phyloP scores from a whole-genome alignment of 495 filamentous ascomycete species.

The Aspergillus baeticus region DNA sequence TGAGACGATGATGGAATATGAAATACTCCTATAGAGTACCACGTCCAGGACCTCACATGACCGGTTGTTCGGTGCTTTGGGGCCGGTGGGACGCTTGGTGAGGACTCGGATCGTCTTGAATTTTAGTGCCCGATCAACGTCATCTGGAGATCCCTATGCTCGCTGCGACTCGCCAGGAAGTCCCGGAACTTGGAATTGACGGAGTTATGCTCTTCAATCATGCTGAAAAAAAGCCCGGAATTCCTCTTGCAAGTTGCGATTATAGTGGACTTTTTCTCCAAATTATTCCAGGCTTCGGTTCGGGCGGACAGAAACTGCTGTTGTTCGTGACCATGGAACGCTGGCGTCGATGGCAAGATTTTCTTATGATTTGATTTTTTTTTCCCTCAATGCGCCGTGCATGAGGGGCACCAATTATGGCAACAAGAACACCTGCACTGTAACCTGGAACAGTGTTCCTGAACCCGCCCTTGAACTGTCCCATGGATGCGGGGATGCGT shows the following conservation, averaged over 20 bases:
- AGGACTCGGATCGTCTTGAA: constrained; percentile 3
- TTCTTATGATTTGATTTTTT: too few species aligned
- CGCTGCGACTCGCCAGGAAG: background rate
- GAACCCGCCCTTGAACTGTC: background rate
- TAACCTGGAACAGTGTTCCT: too few species aligned
- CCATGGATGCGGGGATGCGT: background rate
- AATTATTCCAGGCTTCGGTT: background rate
- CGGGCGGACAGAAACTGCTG: background rate
- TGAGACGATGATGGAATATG: background rate
- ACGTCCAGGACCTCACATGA: constrained; percentile 26
- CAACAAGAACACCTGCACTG: too few species aligned
- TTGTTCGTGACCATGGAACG: too few species aligned
- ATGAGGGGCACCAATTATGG: too few species aligned
- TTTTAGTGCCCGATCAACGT: constrained; percentile 8
- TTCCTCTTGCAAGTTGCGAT: background rate
- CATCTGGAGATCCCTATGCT: background rate
- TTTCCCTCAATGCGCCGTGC: too few species aligned
- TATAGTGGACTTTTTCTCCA: background rate
- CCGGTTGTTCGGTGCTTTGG: constrained; percentile 23
- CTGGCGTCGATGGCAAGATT: too few species aligned
- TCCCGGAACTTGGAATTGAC: too few species aligned
- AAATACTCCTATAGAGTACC: constrained; percentile 7
- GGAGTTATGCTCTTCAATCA: too few species aligned
- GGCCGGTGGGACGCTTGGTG: constrained; percentile 22
- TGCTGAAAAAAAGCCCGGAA: too few species aligned